Percentiles rank a stretch among this genome's conserved stretches.
Evolutionary conservation across 192 early-diverging fungal species (phyloP).

Genomic region (Coemansia umbellata): DNA sequence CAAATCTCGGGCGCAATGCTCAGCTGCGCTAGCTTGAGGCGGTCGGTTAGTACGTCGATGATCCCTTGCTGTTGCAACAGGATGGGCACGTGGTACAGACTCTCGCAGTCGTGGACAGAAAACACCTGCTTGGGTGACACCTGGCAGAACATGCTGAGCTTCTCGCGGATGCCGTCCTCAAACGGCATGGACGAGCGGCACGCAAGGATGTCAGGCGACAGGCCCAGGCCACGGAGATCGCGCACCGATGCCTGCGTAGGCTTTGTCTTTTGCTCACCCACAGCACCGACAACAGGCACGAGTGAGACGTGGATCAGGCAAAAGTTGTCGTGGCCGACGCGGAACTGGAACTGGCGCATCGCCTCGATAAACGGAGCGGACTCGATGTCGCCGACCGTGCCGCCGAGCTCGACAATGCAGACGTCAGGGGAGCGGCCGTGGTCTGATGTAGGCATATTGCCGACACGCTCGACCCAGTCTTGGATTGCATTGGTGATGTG

Average conservation of each 20-base stretch:
- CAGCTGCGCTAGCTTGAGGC: slow-evolving; percentile 68
- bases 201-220: slow-evolving; percentile 94
- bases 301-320: slow-evolving; percentile 96
- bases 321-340: slow-evolving; percentile 98
- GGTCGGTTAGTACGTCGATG: slow-evolving; percentile 74
- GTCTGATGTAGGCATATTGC: slow-evolving; percentile 79
- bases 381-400: slow-evolving; percentile 98
- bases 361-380: slow-evolving; percentile 99
- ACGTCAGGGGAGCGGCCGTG: slow-evolving; percentile 72
- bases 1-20: slow-evolving; percentile 53
- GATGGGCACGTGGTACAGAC: slow-evolving; percentile 95
- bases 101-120: slow-evolving; percentile 94
- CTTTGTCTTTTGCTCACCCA: slow-evolving; percentile 99
- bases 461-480: slow-evolving; percentile 98
- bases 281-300: slow-evolving; percentile 93
- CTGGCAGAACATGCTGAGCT: slow-evolving; percentile 99
- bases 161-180: slow-evolving; percentile 76
- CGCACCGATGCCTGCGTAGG: slow-evolving; percentile 96
- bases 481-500: slow-evolving; percentile 97
- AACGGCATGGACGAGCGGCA: slow-evolving; percentile 87
- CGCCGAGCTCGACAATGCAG: slow-evolving; percentile 97
- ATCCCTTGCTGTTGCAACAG: slow-evolving; percentile 85
- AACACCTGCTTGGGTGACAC: slow-evolving; percentile 90
- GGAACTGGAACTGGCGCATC: slow-evolving; percentile 99
- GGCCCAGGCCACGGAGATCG: slow-evolving; percentile 90